Percentiles rank a stretch among this genome's conserved stretches.
Evolutionary conservation across 2,329 filamentous ascomycete species (phyloP).

Genomic region (Sclerotinia trifoliorum): DNA sequence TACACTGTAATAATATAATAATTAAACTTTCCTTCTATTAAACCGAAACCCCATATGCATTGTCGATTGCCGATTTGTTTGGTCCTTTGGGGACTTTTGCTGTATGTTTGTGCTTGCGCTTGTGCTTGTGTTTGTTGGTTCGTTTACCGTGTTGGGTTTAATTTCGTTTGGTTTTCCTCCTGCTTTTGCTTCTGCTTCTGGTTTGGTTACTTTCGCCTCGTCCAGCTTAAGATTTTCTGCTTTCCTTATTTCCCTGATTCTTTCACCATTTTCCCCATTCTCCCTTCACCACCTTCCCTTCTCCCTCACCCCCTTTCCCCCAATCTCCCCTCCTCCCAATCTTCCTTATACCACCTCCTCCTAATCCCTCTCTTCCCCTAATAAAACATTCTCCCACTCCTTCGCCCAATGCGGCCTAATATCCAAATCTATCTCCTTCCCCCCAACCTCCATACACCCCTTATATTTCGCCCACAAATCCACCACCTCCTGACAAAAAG

Average conservation of each 20-base stretch:
- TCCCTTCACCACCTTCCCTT: not conserved
- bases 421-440: conserved; percentile 25
- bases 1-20: too few relatives aligned
- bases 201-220: not conserved
- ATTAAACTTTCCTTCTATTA: too few relatives aligned
- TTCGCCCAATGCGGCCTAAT: conserved; percentile 48
- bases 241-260: too few relatives aligned
- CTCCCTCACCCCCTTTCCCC: conserved; percentile 29
- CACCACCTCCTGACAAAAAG: conserved; percentile 44
- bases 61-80: too few relatives aligned
- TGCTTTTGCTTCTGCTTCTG: too few relatives aligned
- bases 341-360: conserved; percentile 16
- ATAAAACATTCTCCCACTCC: conserved; percentile 40
- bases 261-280: too few relatives aligned
- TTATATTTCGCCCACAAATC: conserved; percentile 45
- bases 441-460: conserved; percentile 24
- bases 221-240: not conserved
- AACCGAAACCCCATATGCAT: too few relatives aligned
- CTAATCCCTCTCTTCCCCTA: not conserved
- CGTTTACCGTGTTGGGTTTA: not conserved
- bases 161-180: not conserved
- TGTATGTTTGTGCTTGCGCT: too few relatives aligned
- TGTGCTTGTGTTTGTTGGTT: too few relatives aligned
- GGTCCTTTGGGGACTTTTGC: too few relatives aligned
- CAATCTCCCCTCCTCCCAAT: conserved; percentile 44